Base-by-base conservation (phyloP, 1,284 basidiomycete species). In the Tremellales sp. region DNA sequence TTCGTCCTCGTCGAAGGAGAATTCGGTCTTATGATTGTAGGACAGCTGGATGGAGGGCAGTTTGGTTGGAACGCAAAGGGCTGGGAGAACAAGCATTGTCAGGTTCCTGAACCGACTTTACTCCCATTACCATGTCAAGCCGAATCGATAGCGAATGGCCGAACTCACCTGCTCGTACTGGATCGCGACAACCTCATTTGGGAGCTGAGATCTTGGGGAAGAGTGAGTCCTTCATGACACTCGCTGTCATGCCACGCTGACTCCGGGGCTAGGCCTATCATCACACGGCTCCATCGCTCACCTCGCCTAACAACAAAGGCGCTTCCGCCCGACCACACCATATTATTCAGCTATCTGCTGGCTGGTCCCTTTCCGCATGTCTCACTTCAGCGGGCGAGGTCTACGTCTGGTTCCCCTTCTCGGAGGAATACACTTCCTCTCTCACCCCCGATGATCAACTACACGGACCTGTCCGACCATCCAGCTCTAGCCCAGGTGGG, bases 351-450 rank as follows among this genome's bases (percentile, higher is more conserved):
- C 77, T 89, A 25, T 85, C 84, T 0, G 62, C 70, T 51, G 89
- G 89, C n/a, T 91, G 88, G 89, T 57, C 64, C 4, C 85, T 85
- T 68, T 84, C 84, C 6, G 79, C 83, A 2, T 77, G 82, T 27
- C 80, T 93, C 53, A 85, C 84, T 2, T 76, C 79, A 45, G 77
- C 79, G 4, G 87, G 88, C 1, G 78, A 82, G 29, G 81, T 89
- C 27, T 80, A 84, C 56, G 81, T 86, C 6, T 90, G 84, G 82
- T 89, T 83, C 81, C 87, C 87, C 1, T 68, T 70, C 43, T 50
- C 59, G 0, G 51, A 54, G 0, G 51, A 43, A 4, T 79, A 80
- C 57, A 51, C 53, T 19, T 40, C 41, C 1, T 39, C 46, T 15
- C 45, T 62, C 1, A 69, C 65, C 2, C 24, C 46, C 1, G 48